phyloP scores from a whole-genome alignment of 108 stramenopile genomes.

The Fragilariopsis cylindrus region DNA sequence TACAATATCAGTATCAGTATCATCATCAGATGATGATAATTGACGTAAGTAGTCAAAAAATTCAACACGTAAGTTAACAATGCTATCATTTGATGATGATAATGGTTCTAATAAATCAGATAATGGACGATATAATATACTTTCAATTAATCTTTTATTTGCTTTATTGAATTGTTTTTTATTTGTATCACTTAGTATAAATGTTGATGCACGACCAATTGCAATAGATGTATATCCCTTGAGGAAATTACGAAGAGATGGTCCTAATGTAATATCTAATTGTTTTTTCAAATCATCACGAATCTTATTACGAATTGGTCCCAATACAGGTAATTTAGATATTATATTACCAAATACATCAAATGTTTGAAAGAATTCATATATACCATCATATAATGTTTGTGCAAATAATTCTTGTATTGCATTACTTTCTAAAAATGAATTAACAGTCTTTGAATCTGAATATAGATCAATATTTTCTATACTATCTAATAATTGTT shows the following conservation, averaged over 20 bases:
- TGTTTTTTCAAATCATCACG: constrained; percentile 55
- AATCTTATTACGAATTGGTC: constrained; percentile 71
- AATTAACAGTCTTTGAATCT: constrained; percentile 53
- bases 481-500: constrained; percentile 43
- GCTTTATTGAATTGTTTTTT: constrained; percentile 51
- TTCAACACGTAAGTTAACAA: constrained; percentile 15
- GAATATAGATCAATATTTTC: constrained; percentile 34
- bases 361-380: constrained; percentile 62
- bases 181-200: constrained; percentile 60
- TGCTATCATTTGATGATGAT: constrained; percentile 9
- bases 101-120: constrained; percentile 19
- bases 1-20: constrained; percentile 20
- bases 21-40: background rate
- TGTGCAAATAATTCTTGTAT: constrained; percentile 59
- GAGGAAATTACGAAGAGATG: constrained; percentile 52
- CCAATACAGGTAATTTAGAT: constrained; percentile 54
- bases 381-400: constrained; percentile 66
- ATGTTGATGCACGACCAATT: constrained; percentile 53
- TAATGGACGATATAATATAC: constrained; percentile 50
- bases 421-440: constrained; percentile 63
- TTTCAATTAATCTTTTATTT: constrained; percentile 51
- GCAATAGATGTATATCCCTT: constrained; percentile 61
- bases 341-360: constrained; percentile 71
- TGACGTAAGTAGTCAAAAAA: constrained; percentile 24
- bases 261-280: constrained; percentile 62